Evolutionary conservation across 176 grass and related monocot species (phyloP), one percentile per base, ranked within the genome.

Genomic region (Triticum turgidum): DNA sequence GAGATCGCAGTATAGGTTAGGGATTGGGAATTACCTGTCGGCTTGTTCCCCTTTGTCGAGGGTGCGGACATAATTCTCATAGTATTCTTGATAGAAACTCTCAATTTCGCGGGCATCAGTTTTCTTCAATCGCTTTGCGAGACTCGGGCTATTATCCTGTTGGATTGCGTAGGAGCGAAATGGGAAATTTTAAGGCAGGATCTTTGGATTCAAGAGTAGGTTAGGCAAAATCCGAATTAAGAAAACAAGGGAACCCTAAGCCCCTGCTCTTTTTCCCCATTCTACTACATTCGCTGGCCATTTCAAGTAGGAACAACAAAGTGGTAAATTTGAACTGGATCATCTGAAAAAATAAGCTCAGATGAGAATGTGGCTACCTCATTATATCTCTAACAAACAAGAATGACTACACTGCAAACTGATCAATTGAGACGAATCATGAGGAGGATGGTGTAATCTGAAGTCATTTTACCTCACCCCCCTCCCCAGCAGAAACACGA

Each of bases 41-140:
- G 93, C 96, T 98, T 98, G 90, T 87, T 93, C 92, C 82, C 90
- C 93, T 89, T 89, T 89, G 89, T 98, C 93, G 6, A 98, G 86
- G 61, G 96, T 88, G 47, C 92, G 92, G 49, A 96, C 96, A 58
- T 98, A 98, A 51, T 98, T 91, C 85, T 98, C 93, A 38, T 98
- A 95, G 62, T 96, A 98, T 69, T 96, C 90, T 65, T 98, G 96
- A 80, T 98, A 98, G 73, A 94, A 98, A 81, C 96, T 98, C 92
- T 96, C 93, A 0, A 96, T 98, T 90, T 95, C 96, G 5, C 91
- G 82, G 17, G 96, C 93, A 61, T 98, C 96, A 18, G 82, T 96
- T 77, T 98, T 98, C 87, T 96, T 98, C 74, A 98, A 80, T 7
- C 93, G 89, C 78, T 95, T 95, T 20, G 86, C 62, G 9, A 98